Conservation (phyloP, 129 eudicot species). For the Pulicaria dysenterica region DNA sequence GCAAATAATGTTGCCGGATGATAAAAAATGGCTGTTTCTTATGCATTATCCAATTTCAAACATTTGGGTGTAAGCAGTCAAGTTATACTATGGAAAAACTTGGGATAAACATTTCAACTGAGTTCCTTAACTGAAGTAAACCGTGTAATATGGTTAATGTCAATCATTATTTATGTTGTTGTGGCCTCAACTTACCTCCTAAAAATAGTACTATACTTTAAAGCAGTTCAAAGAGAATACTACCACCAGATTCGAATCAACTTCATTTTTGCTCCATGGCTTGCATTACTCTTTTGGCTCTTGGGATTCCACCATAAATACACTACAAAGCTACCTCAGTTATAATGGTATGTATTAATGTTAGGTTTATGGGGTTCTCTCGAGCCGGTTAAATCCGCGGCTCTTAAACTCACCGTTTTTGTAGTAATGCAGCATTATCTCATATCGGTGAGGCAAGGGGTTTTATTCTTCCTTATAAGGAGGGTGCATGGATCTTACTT, state of each 20-base stretch:
- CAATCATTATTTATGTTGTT: slow-evolving; percentile 46
- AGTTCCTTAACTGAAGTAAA: slow-evolving; percentile 62
- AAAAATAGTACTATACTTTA: slow-evolving; percentile 76
- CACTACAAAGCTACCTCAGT: slow-evolving; percentile 35
- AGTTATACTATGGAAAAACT: slow-evolving; percentile 82
- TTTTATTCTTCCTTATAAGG: too few relatives aligned
- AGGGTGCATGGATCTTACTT: too few relatives aligned
- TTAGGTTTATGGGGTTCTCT: too few relatives aligned
- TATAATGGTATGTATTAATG: slow-evolving; percentile 79
- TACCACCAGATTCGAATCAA: slow-evolving; percentile 85
- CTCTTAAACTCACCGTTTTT: too few relatives aligned
- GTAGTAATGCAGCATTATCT: too few relatives aligned
- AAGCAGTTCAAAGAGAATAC: slow-evolving; percentile 91
- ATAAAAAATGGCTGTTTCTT: slow-evolving; percentile 87
- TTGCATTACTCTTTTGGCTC: slow-evolving; percentile 69
- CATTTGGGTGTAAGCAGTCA: slow-evolving; percentile 93
- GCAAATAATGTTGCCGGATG: slow-evolving; percentile 78
- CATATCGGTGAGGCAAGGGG: too few relatives aligned
- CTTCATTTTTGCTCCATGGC: slow-evolving; percentile 93
- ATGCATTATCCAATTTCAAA: slow-evolving; percentile 73
- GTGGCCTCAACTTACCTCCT: slow-evolving; percentile 58
- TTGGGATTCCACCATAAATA: slow-evolving; percentile 69
- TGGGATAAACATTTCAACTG: slow-evolving; percentile 58
- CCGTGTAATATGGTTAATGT: slow-evolving; percentile 63
- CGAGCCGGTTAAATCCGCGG: too few relatives aligned